Percentiles rank a stretch among this genome's conserved stretches.
Evolutionary conservation across 331 rosid genomes (phyloP).

Genomic region (Dryas integrifolia): DNA sequence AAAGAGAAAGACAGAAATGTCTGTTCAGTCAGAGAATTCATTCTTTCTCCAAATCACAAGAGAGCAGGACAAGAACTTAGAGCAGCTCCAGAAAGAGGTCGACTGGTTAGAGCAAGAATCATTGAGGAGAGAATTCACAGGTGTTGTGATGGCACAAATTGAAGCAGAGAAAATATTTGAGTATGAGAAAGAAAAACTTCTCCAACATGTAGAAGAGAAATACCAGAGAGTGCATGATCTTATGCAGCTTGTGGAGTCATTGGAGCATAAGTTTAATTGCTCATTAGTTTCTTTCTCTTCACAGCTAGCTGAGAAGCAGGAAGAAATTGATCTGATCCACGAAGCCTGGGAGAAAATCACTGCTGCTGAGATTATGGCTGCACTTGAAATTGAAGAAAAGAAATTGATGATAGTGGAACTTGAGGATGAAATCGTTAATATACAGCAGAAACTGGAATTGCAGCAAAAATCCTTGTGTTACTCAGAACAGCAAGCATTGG

Average conservation of each 20-base stretch:
- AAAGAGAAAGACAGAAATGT: conserved; percentile 24
- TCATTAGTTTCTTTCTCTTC: conserved; percentile 48
- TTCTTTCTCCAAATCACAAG: conserved; percentile 33
- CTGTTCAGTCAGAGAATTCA: conserved; percentile 29
- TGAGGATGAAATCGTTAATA: conserved; percentile 46
- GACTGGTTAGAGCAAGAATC: conserved; percentile 51
- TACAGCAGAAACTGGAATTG: conserved; percentile 50
- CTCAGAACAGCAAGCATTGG: conserved; percentile 48
- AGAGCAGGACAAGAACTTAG: conserved; percentile 50
- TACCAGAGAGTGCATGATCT: conserved; percentile 38
- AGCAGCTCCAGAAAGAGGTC: conserved; percentile 52
- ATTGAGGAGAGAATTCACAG: conserved; percentile 51
- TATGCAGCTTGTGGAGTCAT: conserved; percentile 40
- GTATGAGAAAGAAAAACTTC: conserved; percentile 38
- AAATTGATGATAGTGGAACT: conserved; percentile 60
- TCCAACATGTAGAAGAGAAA: conserved; percentile 34
- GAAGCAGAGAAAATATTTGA: conserved; percentile 35
- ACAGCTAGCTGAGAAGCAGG: conserved; percentile 53
- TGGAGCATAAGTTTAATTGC: conserved; percentile 48
- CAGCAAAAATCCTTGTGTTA: conserved; percentile 43
- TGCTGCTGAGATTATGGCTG: conserved; percentile 55
- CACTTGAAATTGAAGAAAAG: conserved; percentile 62
- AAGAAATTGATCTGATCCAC: conserved; percentile 48
- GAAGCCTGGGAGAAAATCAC: conserved; percentile 58
- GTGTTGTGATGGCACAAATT: conserved; percentile 38